These are phyloP conservation scores for Tricholoma saponaceum DNA, from an alignment of 768 basidiomycete species.

Conservation along the genomic window DNA sequence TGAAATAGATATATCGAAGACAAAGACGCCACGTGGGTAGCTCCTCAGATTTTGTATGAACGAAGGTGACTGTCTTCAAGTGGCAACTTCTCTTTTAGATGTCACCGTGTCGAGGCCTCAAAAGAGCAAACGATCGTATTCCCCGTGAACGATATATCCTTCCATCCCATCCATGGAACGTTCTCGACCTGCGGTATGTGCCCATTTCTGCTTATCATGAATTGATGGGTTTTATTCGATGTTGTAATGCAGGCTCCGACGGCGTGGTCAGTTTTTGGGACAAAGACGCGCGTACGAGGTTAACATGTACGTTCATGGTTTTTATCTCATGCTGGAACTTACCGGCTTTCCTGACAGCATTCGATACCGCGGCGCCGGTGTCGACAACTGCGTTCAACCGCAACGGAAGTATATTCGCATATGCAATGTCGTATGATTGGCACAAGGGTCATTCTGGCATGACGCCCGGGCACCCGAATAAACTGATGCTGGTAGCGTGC, in stretches of 20 bases:
- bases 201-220: constrained; percentile 12
- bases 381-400: constrained; percentile 82
- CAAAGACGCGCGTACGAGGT: constrained; percentile 84
- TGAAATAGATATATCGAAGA: constrained; percentile 77
- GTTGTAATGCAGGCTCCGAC: constrained; percentile 53
- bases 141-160: constrained; percentile 82
- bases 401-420: constrained; percentile 85
- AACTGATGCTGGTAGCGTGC: constrained; percentile 79
- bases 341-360: constrained; percentile 38
- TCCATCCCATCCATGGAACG: constrained; percentile 81
- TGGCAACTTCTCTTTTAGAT: constrained; percentile 87
- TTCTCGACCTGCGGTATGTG: constrained; percentile 72
- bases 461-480: constrained; percentile 69
- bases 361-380: constrained; percentile 77
- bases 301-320: constrained; percentile 74
- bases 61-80: constrained; percentile 25
- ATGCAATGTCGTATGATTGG: constrained; percentile 93
- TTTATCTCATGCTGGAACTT: background rate
- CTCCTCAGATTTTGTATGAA: background rate
- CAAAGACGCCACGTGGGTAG: constrained; percentile 61
- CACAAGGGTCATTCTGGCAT: constrained; percentile 87
- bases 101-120: constrained; percentile 58
- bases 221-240: background rate
- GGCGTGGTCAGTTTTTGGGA: constrained; percentile 94
- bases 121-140: constrained; percentile 71